Evolutionary conservation across 2,329 filamentous ascomycete species (phyloP).

Genomic region (Diaporthe capsici): DNA sequence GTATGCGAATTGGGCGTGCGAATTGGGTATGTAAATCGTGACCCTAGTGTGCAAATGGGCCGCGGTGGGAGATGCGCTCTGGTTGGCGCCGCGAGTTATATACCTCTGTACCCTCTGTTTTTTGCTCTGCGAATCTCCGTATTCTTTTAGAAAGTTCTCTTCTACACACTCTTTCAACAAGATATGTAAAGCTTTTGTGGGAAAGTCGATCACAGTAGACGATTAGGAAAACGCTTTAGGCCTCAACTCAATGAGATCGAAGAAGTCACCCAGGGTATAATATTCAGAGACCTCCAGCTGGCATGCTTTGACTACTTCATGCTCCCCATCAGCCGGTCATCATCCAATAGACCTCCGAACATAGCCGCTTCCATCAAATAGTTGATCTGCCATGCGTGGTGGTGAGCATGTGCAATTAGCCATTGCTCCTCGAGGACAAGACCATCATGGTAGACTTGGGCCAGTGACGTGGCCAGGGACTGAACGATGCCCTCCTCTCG

Average conservation of each 20-base stretch:
- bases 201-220: no score
- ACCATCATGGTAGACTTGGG: constrained; percentile 30
- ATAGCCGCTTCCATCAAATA: constrained; percentile 34
- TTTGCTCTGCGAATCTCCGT: no score
- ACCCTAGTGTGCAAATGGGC: no score
- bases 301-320: background rate
- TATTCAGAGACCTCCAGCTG: background rate
- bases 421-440: constrained; percentile 31
- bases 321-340: background rate
- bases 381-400: constrained; percentile 32
- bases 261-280: background rate
- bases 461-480: background rate
- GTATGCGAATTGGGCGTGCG: no score
- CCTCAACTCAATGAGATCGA: background rate
- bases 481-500: constrained; percentile 21
- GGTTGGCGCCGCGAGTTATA: no score
- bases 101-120: no score
- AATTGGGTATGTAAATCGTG: no score
- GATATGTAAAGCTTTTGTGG: background rate
- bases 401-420: constrained; percentile 23
- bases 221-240: background rate
- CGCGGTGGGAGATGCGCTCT: no score
- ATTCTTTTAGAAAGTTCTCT: background rate
- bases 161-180: background rate
- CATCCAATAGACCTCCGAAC: constrained; percentile 20